A percentile compares a stretch with the other conserved stretches of the same genome.
These are phyloP conservation scores for Cutaneotrichosporon mucoides DNA, from an alignment of 1,284 basidiomycete genomes.

Conservation along the genomic window DNA sequence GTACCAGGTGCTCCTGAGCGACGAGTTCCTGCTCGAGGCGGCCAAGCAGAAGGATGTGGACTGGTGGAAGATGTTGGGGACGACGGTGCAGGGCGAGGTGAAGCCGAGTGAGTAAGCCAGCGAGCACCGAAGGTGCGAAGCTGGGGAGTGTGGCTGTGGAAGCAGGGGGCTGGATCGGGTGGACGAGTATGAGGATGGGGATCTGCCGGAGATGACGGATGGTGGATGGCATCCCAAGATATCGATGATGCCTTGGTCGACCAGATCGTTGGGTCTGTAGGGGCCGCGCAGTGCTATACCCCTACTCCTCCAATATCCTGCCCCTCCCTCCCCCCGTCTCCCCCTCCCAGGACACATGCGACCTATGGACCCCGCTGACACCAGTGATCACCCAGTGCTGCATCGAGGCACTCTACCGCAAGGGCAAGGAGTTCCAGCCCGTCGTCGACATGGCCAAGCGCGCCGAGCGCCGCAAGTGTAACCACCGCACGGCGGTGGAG, in stretches of 20 bases:
- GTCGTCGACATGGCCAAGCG: conserved; percentile 80
- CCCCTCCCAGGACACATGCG: neutral
- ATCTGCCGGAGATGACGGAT: too few relatives aligned
- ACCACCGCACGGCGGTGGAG: conserved; percentile 75
- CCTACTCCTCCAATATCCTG: too few relatives aligned
- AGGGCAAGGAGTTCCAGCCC: conserved; percentile 64
- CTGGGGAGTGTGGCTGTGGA: too few relatives aligned
- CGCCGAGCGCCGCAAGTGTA: conserved; percentile 90
- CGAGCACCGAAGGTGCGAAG: too few relatives aligned
- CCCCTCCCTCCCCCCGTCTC: neutral
- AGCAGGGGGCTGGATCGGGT: neutral
- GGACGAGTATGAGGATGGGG: too few relatives aligned
- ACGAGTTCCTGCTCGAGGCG: conserved; percentile 73
- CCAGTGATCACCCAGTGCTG: conserved; percentile 96
- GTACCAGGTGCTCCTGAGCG: conserved; percentile 82
- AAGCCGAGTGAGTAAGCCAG: conserved; percentile 70
- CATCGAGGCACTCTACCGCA: conserved; percentile 81
- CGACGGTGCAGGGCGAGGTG: conserved; percentile 72
- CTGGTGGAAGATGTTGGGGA: conserved; percentile 65
- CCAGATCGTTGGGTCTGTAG: too few relatives aligned
- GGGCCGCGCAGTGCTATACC: too few relatives aligned
- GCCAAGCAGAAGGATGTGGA: conserved; percentile 56
- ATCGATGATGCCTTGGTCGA: too few relatives aligned
- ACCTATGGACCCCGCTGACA: neutral
- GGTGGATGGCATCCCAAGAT: too few relatives aligned